Base-by-base conservation (phyloP, 257 asterid species). In the Fraxinus cuspidata region DNA sequence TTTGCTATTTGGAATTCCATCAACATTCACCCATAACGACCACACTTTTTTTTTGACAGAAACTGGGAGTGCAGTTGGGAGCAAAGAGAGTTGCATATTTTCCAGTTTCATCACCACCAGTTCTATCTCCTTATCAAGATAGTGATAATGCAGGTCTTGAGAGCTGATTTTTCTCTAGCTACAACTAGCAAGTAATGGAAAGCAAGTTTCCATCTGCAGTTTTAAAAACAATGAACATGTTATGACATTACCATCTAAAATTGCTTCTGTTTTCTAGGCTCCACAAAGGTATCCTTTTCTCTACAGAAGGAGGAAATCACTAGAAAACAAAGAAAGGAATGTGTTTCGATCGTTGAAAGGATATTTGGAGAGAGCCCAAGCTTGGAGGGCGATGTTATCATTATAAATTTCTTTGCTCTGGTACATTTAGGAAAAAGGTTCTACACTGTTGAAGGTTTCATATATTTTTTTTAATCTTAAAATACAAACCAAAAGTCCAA, bases 381-480 rank as follows among this genome's bases (percentile, higher is more conserved):
- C 85, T 74, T 85, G 80, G 88, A 88, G 81, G 90, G 90, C 64
- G 98, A 95, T 78, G 80, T 88, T 79, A 86, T 95, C 78, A 80
- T 91, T 80, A 93, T 95, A 78, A 95, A 95, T 83, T 90, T 93
- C 84, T 95, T 95, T 81, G 97, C 98, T 8, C 87, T 95, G 98
- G 99, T 95, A 92, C 35, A 84, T 65, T 65, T 78, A 38, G 70
- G 79, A 67, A 47, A 25, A 51, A 40, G 66, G 28, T 78, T 60
- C 13, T 74, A 77, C 65, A 38, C 75, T 78, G 40, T 67, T 65
- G 69, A 53, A 69, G 77, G 58, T 68, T 74, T 44, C 35, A 25
- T 74, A n/a, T 49, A 38, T 80, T 5, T 42, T 29, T 34, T 63
- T 80, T 31, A 16, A 60, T 74, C 47, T 74, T 71, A 28, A 18